A percentile compares a stretch with the other conserved stretches of the same genome.
Evolutionary conservation across 2,329 filamentous ascomycete genomes (phyloP).

Genomic region (Penicillium freii): DNA sequence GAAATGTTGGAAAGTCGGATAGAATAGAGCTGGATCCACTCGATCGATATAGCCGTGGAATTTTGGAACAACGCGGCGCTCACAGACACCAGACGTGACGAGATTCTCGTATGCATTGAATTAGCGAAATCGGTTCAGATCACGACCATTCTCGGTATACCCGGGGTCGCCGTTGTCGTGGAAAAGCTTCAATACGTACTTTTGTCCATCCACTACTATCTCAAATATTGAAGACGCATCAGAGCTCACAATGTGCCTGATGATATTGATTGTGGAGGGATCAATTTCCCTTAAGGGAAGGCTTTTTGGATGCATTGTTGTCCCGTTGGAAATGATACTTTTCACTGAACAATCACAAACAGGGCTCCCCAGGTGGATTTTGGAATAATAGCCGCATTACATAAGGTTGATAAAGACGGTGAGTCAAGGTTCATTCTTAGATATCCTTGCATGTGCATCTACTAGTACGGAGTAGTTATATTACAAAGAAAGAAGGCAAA

Average conservation of each 20-base stretch:
- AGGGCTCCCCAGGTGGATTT: no score
- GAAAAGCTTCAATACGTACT: slow-evolving; percentile 20
- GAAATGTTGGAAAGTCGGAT: slow-evolving; percentile 20
- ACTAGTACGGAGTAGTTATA: no score
- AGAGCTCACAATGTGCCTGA: slow-evolving; percentile 5
- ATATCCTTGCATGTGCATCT: no score
- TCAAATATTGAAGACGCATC: slow-evolving; percentile 19
- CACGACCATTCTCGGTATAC: slow-evolving; percentile 23
- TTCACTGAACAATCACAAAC: background rate
- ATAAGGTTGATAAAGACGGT: no score
- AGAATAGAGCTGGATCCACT: slow-evolving; percentile 17
- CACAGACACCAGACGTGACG: slow-evolving; percentile 16
- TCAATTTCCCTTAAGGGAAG: background rate
- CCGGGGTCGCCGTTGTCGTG: slow-evolving; percentile 28
- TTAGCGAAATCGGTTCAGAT: slow-evolving; percentile 28
- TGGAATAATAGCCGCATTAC: no score
- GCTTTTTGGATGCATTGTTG: background rate
- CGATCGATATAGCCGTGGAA: slow-evolving; percentile 26
- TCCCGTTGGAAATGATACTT: background rate
- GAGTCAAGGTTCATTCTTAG: no score
- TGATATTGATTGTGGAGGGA: slow-evolving; percentile 9
- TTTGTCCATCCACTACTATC: slow-evolving; percentile 14
- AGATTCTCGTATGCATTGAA: slow-evolving; percentile 23
- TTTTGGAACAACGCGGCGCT: slow-evolving; percentile 20
- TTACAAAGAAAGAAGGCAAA: no score